Conservation (phyloP, 495 filamentous ascomycete genomes). For the Trichoderma erinaceum region DNA sequence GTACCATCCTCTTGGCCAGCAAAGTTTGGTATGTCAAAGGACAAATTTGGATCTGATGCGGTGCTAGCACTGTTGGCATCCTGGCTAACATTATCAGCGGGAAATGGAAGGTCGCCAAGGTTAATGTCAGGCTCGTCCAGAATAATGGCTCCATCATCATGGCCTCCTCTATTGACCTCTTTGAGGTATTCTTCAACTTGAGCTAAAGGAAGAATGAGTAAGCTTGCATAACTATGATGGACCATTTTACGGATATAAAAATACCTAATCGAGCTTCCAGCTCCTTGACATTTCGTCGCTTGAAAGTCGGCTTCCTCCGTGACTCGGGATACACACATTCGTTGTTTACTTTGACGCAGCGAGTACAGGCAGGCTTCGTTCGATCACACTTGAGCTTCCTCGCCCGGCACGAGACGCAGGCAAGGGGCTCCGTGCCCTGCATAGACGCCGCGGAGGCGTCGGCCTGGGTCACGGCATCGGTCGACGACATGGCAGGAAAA, state of each 20-base stretch:
- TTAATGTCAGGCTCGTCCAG: conserved; percentile 2
- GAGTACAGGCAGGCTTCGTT: conserved; percentile 61
- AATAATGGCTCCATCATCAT: background rate
- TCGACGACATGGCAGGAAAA: conserved; percentile 6
- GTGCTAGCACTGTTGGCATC: background rate
- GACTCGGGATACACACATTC: conserved; percentile 80
- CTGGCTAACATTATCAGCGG: background rate
- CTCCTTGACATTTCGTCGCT: conserved; percentile 79
- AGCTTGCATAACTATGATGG: background rate
- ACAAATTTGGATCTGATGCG: background rate
- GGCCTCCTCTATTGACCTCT: conserved; percentile 24
- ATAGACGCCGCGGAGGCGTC: conserved; percentile 2
- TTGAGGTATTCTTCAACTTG: conserved; percentile 43
- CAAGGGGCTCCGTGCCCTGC: conserved; percentile 32
- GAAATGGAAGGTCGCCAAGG: background rate
- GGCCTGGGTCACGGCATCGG: conserved; percentile 1
- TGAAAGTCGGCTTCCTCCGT: conserved; percentile 81
- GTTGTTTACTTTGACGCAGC: conserved; percentile 62
- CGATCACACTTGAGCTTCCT: conserved; percentile 64
- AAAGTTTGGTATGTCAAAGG: conserved; percentile 10
- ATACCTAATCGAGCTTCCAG: conserved; percentile 63
- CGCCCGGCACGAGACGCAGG: conserved; percentile 52
- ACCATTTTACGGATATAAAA: background rate
- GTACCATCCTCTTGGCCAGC: background rate
- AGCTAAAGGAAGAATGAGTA: conserved; percentile 25